Evolutionary conservation across 805 yeast species (phyloP).

Genomic region (Barnettozyma sucrosica): DNA sequence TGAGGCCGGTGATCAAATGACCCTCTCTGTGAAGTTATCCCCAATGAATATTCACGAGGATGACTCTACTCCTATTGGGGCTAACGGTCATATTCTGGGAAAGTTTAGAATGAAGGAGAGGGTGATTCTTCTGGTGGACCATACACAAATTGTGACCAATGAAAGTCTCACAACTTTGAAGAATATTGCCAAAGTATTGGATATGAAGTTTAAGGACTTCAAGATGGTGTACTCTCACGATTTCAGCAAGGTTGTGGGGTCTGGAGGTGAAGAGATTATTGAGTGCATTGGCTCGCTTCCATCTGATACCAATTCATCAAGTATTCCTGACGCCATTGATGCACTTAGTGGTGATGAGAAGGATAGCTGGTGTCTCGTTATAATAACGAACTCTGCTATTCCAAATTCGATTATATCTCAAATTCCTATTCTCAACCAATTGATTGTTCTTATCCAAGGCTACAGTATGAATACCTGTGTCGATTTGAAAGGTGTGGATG

Average conservation of each 20-base stretch:
- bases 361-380: constrained; percentile 11
- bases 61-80: constrained; percentile 3
- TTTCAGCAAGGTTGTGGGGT: constrained; percentile 6
- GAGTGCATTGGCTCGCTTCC: not conserved
- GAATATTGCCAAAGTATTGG: constrained; percentile 21
- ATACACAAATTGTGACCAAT: constrained; percentile 8
- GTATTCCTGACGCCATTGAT: not conserved
- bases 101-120: constrained; percentile 12
- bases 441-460: constrained; percentile 11
- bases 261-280: constrained; percentile 3
- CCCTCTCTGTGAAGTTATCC: constrained; percentile 20
- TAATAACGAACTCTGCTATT: constrained; percentile 13
- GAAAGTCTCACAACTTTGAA: constrained; percentile 10
- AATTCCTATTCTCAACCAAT: constrained; percentile 13
- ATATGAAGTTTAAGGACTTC: constrained; percentile 11
- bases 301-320: not conserved
- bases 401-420: constrained; percentile 1
- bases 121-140: constrained; percentile 18
- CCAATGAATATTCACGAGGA: constrained; percentile 15
- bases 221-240: constrained; percentile 14
- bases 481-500: not conserved
- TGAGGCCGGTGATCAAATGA: constrained; percentile 11
- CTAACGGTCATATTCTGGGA: not conserved
- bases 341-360: not conserved
- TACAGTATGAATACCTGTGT: not conserved